Conservation (phyloP, 345 rosid genomes). For the Bruguiera parviflora region DNA sequence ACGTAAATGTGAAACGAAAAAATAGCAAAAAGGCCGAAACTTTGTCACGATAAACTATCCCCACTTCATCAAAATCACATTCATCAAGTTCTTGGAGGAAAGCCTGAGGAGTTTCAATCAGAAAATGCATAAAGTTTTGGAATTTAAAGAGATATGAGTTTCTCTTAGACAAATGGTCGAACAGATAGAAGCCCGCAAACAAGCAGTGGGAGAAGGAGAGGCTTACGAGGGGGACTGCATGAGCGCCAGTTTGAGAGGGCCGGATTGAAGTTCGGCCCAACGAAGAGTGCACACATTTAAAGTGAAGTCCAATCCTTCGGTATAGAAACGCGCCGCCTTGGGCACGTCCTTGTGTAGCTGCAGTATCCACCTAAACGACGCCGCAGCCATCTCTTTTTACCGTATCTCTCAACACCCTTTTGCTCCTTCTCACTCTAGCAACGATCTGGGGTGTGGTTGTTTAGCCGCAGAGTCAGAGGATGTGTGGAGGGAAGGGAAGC, state of each 20-base stretch:
- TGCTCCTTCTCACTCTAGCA: no score
- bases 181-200: constrained; percentile 27
- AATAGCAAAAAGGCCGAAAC: neutral
- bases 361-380: constrained; percentile 80
- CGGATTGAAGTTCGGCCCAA: constrained; percentile 93
- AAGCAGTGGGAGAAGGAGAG: neutral
- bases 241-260: constrained; percentile 75
- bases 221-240: constrained; percentile 68
- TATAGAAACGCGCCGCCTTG: constrained; percentile 79
- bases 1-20: neutral
- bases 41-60: neutral
- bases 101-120: no score
- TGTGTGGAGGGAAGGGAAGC: no score
- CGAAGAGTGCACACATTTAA: constrained; percentile 77
- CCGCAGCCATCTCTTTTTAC: constrained; percentile 45
- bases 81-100: no score
- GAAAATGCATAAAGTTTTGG: no score
- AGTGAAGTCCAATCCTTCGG: constrained; percentile 74
- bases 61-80: neutral
- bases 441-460: no score
- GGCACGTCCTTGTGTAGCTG: constrained; percentile 96
- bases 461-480: no score
- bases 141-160: neutral
- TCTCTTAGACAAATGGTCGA: constrained; percentile 46
- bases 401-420: neutral